Evolutionary conservation across 2,329 filamentous ascomycete genomes (phyloP), one percentile per base, ranked within the genome.

Genomic region (Colletotrichum sp.): DNA sequence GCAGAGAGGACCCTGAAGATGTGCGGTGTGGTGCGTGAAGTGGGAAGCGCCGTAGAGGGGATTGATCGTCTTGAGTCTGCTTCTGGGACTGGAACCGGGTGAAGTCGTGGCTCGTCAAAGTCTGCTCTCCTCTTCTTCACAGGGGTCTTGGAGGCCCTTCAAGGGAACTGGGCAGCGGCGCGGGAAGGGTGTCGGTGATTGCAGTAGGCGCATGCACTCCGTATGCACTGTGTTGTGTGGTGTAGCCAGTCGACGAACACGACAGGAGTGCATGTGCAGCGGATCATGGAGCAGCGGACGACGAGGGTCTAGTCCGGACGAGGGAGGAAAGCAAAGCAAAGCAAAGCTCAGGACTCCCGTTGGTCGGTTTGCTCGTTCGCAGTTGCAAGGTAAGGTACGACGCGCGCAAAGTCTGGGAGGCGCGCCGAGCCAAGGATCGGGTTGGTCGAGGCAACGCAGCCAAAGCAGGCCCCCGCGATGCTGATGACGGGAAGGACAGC

Each of bases 201-300:
- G 75, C 71, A 70, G 71, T 44, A 70, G 60, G 60, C 60, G 55
- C 66, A 75, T 75, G 75, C 72, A 76, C 59, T 76, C 75, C 71
- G 66, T 64, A 67, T 65, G 67, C 75, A 70, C 49, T 63, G 73
- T 73, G 57, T 55, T 57, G 57, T 68, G 55, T 75, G 78, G 82
- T 81, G 80, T 81, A 81, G 83, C 80, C 81, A 77, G 72, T 79
- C 79, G 77, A 80, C 75, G 76, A 79, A 81, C 81, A 83, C 81
- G 81, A 83, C 82, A 84, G 80, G 81, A 79, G 76, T 81, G 83
- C 82, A 84, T 83, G 82, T 84, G 82, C 83, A 84, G 80, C 81
- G 83, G 69, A 83, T 76, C 63, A 70, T 70, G 71, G 30, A 70
- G 65, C 74, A 70, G 74, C 64, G 73, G 49, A 64, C 69, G 69